Conservation (phyloP, 225 moss, liverwort and hornwort species). For the Rhytidiadelphus loreus region DNA sequence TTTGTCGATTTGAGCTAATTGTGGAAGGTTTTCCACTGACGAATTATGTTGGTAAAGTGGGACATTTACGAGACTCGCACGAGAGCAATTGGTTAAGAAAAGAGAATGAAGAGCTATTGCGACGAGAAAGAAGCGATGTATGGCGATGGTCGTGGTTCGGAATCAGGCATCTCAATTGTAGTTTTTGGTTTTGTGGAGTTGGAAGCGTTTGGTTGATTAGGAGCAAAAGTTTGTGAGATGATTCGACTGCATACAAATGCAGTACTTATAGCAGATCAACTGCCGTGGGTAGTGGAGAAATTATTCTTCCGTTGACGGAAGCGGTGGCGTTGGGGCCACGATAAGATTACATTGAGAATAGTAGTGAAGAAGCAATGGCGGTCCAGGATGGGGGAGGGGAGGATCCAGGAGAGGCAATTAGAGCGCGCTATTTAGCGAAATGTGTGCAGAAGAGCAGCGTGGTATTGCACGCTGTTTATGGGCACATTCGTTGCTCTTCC, state of each 20-base stretch:
- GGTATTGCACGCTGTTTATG: constrained; percentile 82
- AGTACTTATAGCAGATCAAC: background rate
- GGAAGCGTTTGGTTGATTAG: constrained; percentile 33
- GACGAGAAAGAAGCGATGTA: constrained; percentile 1
- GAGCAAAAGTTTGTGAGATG: background rate
- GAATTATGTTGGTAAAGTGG: background rate
- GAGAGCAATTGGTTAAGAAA: background rate
- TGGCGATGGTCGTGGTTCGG: background rate
- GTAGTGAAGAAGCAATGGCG: constrained; percentile 28
- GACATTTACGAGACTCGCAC: background rate
- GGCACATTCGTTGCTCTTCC: constrained; percentile 75
- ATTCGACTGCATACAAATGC: background rate
- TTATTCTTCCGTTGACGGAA: background rate
- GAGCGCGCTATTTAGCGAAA: constrained; percentile 80
- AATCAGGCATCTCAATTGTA: constrained; percentile 1
- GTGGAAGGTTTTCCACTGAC: background rate
- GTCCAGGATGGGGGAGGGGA: constrained; percentile 57
- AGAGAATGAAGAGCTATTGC: background rate
- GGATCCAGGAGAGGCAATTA: constrained; percentile 41
- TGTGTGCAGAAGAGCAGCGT: constrained; percentile 81
- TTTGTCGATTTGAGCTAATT: background rate
- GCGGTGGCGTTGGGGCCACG: background rate
- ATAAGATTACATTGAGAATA: background rate
- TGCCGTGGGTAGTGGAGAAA: background rate
- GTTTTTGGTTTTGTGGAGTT: constrained; percentile 19